Evolutionary conservation across 345 rosid genomes (phyloP).

Genomic region (Gossypium raimondii): DNA sequence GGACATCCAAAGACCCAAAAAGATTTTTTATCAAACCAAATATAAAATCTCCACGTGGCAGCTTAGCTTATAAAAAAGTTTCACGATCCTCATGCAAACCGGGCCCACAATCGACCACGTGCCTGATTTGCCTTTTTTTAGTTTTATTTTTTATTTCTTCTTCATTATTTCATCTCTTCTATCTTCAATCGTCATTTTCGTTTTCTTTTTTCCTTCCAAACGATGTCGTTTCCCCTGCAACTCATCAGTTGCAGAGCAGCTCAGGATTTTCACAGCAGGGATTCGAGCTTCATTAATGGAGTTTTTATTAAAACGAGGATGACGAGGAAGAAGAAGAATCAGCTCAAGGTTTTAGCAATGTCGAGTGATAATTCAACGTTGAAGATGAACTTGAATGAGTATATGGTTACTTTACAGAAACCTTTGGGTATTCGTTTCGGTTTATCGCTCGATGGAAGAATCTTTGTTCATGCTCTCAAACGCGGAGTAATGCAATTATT

Average conservation of each 20-base stretch:
- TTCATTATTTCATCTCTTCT: conserved; percentile 6
- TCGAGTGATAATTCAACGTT: conserved; percentile 32
- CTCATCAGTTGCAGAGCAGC: conserved; percentile 41
- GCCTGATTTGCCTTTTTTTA: conserved; percentile 18
- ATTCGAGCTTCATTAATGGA: conserved; percentile 25
- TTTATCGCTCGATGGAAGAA: conserved; percentile 57
- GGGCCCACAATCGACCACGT: conserved; percentile 34
- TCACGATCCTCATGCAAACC: neutral
- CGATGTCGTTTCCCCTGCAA: conserved; percentile 35
- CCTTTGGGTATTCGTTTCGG: conserved; percentile 91
- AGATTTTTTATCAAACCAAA: neutral
- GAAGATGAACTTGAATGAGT: conserved; percentile 85
- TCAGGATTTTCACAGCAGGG: conserved; percentile 29
- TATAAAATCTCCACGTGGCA: conserved; percentile 20
- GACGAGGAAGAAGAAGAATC: conserved; percentile 15
- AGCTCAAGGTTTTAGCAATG: conserved; percentile 37
- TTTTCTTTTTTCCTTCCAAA: neutral
- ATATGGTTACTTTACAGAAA: conserved; percentile 83
- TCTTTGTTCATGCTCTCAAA: conserved; percentile 74
- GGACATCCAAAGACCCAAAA: neutral
- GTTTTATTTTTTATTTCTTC: neutral
- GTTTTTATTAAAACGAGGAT: conserved; percentile 1
- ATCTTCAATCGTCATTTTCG: neutral
- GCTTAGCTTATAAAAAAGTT: neutral
- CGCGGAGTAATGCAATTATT: conserved; percentile 51